These are phyloP conservation scores for Penstemon newberryi DNA, from an alignment of 257 asterid species.

Conservation along the genomic window DNA sequence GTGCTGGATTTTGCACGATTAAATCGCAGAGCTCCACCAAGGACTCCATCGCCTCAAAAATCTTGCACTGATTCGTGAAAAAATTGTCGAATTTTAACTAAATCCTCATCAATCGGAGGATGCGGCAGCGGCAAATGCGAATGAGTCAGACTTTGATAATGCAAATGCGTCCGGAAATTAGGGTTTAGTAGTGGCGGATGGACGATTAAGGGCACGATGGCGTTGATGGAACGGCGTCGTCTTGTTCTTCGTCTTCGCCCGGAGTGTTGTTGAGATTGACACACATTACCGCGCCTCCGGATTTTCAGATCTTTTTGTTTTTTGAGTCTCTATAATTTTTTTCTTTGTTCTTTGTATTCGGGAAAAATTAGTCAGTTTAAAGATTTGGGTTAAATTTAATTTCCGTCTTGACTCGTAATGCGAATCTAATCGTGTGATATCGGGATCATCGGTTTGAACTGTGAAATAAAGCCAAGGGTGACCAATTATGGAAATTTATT, in stretches of 20 bases:
- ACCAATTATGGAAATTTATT: neutral
- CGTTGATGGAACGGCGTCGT: slow-evolving; percentile 34
- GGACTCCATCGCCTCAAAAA: slow-evolving; percentile 61
- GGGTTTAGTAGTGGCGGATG: slow-evolving; percentile 37
- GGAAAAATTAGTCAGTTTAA: neutral
- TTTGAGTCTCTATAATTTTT: neutral
- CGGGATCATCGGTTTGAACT: neutral
- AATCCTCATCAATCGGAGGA: slow-evolving; percentile 36
- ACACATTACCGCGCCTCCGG: slow-evolving; percentile 53
- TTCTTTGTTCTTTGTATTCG: neutral
- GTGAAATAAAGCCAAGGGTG: neutral
- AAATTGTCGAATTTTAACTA: slow-evolving; percentile 22
- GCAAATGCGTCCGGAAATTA: slow-evolving; percentile 15
- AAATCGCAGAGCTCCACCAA: slow-evolving; percentile 85
- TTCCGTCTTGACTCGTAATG: neutral
- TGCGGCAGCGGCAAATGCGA: slow-evolving; percentile 18
- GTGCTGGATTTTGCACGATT: slow-evolving; percentile 63
- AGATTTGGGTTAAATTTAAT: neutral
- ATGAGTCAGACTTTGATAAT: slow-evolving; percentile 18
- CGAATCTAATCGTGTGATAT: neutral
- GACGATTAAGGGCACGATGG: slow-evolving; percentile 19
- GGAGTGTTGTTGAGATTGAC: slow-evolving; percentile 31
- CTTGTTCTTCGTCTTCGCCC: slow-evolving; percentile 37
- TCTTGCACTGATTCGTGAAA: slow-evolving; percentile 32
- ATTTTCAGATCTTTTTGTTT: slow-evolving; percentile 42